Evolutionary conservation across 805 yeast species (phyloP).

Genomic region (Candida ortonii): DNA sequence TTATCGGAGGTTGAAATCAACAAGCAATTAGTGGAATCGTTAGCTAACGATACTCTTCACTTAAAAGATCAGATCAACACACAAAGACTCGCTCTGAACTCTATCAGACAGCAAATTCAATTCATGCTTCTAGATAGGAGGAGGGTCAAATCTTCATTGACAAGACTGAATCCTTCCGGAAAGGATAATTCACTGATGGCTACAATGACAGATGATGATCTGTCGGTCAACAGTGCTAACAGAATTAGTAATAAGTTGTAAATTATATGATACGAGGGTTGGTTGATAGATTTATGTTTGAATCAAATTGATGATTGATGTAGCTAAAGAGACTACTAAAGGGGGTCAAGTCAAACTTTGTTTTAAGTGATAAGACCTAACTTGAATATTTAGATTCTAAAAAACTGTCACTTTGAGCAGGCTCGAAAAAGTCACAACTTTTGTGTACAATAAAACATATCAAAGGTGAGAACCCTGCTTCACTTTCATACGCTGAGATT

Average conservation of each 20-base stretch:
- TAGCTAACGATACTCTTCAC: conserved; percentile 27
- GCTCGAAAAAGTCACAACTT: too few species aligned
- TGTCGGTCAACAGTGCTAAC: conserved; percentile 10
- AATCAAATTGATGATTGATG: too few species aligned
- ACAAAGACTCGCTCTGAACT: conserved; percentile 43
- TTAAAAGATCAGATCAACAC: conserved; percentile 46
- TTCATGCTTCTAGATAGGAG: conserved; percentile 44
- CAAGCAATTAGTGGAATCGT: conserved; percentile 21
- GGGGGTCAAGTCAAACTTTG: too few species aligned
- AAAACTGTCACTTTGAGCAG: too few species aligned
- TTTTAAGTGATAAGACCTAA: too few species aligned
- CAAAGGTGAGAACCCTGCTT: too few species aligned
- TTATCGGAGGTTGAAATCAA: conserved; percentile 26
- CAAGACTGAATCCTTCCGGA: conserved; percentile 4
- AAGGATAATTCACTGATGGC: not conserved
- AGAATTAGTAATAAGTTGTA: conserved; percentile 20
- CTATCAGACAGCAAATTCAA: conserved; percentile 50
- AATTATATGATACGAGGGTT: not conserved
- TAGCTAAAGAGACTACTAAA: too few species aligned
- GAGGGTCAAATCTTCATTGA: conserved; percentile 21
- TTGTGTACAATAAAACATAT: too few species aligned
- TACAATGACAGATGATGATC: conserved; percentile 11
- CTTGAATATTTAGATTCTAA: too few species aligned
- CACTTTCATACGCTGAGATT: too few species aligned
- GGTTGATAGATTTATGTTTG: conserved; percentile 14